Percentiles rank a stretch among this genome's conserved stretches.
These are phyloP conservation scores for Alternaria angustiovoidea DNA, from an alignment of 2,329 filamentous ascomycete species.

Conservation along the genomic window DNA sequence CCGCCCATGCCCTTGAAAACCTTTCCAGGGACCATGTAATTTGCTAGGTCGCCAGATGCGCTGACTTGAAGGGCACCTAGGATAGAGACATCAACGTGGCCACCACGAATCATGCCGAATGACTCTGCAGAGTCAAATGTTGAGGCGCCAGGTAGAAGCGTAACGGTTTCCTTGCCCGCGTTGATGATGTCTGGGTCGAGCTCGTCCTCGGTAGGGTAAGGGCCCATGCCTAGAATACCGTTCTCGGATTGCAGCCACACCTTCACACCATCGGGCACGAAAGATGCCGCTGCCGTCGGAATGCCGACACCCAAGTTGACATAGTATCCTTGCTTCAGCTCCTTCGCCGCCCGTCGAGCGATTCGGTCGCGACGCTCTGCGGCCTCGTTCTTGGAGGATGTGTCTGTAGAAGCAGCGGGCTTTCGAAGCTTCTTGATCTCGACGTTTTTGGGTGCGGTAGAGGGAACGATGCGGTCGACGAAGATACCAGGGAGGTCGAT, in stretches of 20 bases:
- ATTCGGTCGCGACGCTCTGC: slow-evolving; percentile 72
- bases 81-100: slow-evolving; percentile 86
- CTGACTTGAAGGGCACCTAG: slow-evolving; percentile 90
- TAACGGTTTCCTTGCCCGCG: slow-evolving; percentile 92
- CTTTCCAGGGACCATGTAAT: slow-evolving; percentile 93
- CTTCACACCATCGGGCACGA: slow-evolving; percentile 67
- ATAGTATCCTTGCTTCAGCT: slow-evolving; percentile 96
- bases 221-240: slow-evolving; percentile 57
- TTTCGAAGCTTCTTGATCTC: slow-evolving; percentile 60
- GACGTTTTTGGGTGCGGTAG: slow-evolving; percentile 78
- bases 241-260: slow-evolving; percentile 67
- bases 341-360: slow-evolving; percentile 82
- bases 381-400: slow-evolving; percentile 18
- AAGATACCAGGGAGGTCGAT: slow-evolving; percentile 92
- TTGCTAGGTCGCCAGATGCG: slow-evolving; percentile 80
- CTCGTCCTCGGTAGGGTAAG: slow-evolving; percentile 64
- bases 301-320: slow-evolving; percentile 92
- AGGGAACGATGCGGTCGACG: slow-evolving; percentile 86
- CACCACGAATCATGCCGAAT: slow-evolving; percentile 91
- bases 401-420: slow-evolving; percentile 26
- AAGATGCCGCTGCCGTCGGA: slow-evolving; percentile 87
- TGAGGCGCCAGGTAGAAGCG: slow-evolving; percentile 78
- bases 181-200: slow-evolving; percentile 92
- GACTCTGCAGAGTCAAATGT: slow-evolving; percentile 88
- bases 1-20: slow-evolving; percentile 87